Conservation (phyloP, 1,284 basidiomycete genomes). For the Irpex sp. region DNA sequence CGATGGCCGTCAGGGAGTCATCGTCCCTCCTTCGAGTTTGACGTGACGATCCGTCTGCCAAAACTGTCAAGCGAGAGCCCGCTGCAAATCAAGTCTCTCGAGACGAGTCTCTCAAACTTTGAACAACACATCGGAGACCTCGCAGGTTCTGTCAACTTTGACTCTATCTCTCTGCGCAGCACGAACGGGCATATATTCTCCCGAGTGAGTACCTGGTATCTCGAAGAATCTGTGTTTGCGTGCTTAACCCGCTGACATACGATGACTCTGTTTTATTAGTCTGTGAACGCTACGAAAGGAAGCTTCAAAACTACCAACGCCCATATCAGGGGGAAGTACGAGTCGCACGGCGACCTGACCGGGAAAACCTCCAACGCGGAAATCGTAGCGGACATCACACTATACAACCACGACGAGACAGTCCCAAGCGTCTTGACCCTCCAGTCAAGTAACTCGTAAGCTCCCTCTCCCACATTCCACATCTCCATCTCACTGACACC, state of each 20-base stretch:
- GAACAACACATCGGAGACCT: constrained; percentile 15
- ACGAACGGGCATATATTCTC: not conserved
- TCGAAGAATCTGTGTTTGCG: no score
- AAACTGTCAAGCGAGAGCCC: not conserved
- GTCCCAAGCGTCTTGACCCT: constrained; percentile 21
- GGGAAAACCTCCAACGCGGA: constrained; percentile 34
- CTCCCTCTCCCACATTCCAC: not conserved
- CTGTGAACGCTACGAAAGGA: constrained; percentile 29
- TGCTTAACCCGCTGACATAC: no score
- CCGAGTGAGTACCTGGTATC: constrained; percentile 4
- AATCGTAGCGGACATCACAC: constrained; percentile 32
- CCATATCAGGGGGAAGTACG: constrained; percentile 38
- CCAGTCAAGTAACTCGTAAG: constrained; percentile 32
- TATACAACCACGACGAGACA: constrained; percentile 27
- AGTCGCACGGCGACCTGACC: constrained; percentile 28
- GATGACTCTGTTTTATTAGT: constrained; percentile 24
- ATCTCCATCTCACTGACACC: not conserved
- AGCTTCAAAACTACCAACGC: constrained; percentile 32
- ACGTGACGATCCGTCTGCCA: constrained; percentile 20
- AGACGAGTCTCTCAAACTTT: constrained; percentile 22
- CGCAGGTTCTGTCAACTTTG: constrained; percentile 14
- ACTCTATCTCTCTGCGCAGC: not conserved
- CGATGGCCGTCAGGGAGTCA: constrained; percentile 5
- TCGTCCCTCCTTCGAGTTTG: constrained; percentile 11
- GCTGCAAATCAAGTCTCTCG: constrained; percentile 17